Conservation (phyloP, 306 rosid genomes). For the Quillaja saponaria region DNA sequence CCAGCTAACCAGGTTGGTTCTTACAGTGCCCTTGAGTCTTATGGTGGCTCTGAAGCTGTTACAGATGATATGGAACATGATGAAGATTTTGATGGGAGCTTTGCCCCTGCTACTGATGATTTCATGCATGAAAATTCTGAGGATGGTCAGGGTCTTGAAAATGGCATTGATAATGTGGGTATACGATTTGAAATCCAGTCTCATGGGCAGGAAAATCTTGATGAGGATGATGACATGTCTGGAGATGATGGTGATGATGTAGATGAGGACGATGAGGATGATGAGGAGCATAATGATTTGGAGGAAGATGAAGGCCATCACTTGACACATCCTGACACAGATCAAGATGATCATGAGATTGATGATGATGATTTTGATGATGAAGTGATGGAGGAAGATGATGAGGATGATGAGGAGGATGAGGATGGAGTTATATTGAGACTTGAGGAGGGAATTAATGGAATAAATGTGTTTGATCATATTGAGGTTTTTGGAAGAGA, state of each 20-base stretch:
- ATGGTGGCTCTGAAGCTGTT: slow-evolving; percentile 89
- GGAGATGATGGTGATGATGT: slow-evolving; percentile 92
- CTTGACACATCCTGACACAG: slow-evolving; percentile 85
- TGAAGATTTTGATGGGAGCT: slow-evolving; percentile 80
- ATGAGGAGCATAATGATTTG: slow-evolving; percentile 88
- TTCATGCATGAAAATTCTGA: slow-evolving; percentile 86
- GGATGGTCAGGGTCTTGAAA: slow-evolving; percentile 66
- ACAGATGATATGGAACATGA: slow-evolving; percentile 98
- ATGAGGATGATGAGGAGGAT: slow-evolving; percentile 94
- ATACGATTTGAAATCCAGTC: slow-evolving; percentile 75
- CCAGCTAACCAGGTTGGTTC: slow-evolving; percentile 62
- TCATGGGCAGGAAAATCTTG: slow-evolving; percentile 74
- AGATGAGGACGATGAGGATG: slow-evolving; percentile 85
- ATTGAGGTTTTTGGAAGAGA: slow-evolving; percentile 96
- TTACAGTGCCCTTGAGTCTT: slow-evolving; percentile 57
- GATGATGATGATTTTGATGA: slow-evolving; percentile 94
- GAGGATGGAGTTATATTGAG: slow-evolving; percentile 90
- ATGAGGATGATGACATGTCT: slow-evolving; percentile 91
- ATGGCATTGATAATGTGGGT: slow-evolving; percentile 64
- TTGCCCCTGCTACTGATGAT: slow-evolving; percentile 67
- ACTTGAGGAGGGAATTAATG: slow-evolving; percentile 97
- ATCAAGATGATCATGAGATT: slow-evolving; percentile 92
- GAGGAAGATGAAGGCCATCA: slow-evolving; percentile 91
- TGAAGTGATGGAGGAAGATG: slow-evolving; percentile 90
- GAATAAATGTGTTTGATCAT: slow-evolving; percentile 91